phyloP scores from a whole-genome alignment of 441 rosid species.

The Aleurites moluccanus region DNA sequence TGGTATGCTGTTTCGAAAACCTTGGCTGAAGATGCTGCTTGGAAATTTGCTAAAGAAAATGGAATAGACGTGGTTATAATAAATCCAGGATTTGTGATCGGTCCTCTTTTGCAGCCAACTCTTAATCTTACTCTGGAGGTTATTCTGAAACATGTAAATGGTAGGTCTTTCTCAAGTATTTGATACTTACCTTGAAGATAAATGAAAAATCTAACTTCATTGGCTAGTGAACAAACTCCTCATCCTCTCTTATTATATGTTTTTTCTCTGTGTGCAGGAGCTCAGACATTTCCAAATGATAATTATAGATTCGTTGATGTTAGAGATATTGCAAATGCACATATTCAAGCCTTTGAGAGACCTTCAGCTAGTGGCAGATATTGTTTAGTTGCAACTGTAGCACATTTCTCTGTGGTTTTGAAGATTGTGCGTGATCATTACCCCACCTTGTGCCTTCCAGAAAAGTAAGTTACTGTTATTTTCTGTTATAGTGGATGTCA shows the following conservation, averaged over 20 bases:
- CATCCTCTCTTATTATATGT: no score
- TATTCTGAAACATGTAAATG: constrained; percentile 43
- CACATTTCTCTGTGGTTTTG: constrained; percentile 41
- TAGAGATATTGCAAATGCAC: constrained; percentile 64
- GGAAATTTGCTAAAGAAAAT: constrained; percentile 59
- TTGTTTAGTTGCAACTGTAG: constrained; percentile 40
- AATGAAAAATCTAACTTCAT: no score
- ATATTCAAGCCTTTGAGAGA: constrained; percentile 59
- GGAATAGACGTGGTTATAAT: constrained; percentile 69
- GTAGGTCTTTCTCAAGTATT: constrained; percentile 21
- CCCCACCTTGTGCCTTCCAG: constrained; percentile 46
- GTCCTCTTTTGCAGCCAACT: constrained; percentile 57
- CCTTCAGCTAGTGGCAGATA: constrained; percentile 62
- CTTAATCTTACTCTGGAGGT: constrained; percentile 42
- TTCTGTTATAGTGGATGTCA: no score
- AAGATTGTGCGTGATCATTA: constrained; percentile 43
- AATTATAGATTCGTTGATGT: constrained; percentile 49
- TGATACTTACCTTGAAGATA: no score
- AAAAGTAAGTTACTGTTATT: constrained; percentile 36
- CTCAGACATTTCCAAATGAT: constrained; percentile 33
- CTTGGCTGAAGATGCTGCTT: constrained; percentile 77
- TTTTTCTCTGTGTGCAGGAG: constrained; percentile 35
- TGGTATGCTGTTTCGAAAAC: constrained; percentile 48
- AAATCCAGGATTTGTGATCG: constrained; percentile 61
- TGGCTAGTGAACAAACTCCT: no score